phyloP scores from a whole-genome alignment of 805 yeast genomes.

The Yarrowia sp. region DNA sequence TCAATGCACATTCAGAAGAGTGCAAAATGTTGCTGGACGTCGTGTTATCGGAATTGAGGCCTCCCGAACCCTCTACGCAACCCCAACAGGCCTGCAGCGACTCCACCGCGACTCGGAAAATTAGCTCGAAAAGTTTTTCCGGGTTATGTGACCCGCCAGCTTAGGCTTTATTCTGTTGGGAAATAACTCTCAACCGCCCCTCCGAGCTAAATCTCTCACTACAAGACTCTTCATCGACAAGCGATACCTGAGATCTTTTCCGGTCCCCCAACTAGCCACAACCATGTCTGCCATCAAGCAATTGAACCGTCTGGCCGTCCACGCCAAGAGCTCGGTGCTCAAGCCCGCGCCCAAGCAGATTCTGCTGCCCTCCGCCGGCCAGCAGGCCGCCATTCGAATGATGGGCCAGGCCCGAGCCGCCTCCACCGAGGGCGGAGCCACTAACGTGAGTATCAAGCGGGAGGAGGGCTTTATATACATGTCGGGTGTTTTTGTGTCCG shows the following conservation, averaged over 20 bases:
- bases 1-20: no score
- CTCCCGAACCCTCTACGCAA: no score
- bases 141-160: constrained; percentile 26
- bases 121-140: constrained; percentile 27
- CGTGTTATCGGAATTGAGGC: no score
- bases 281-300: constrained; percentile 29
- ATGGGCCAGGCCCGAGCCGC: constrained; percentile 34
- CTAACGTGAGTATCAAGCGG: constrained; percentile 33
- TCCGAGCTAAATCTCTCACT: constrained; percentile 26
- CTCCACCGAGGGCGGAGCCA: constrained; percentile 37
- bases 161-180: constrained; percentile 26
- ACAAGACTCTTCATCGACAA: constrained; percentile 23
- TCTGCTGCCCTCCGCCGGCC: constrained; percentile 32
- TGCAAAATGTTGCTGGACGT: no score
- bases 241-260: constrained; percentile 8
- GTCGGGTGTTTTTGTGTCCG: no score
- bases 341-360: constrained; percentile 29
- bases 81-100: neutral
- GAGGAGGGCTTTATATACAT: no score
- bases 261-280: constrained; percentile 8
- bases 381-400: constrained; percentile 38
- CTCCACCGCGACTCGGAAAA: neutral
- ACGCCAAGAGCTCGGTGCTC: constrained; percentile 28
- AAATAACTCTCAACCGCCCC: constrained; percentile 27
- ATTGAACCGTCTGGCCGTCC: constrained; percentile 28